These are phyloP conservation scores for Pugionium cornutum DNA, from an alignment of 345 rosid genomes.

Conservation along the genomic window DNA sequence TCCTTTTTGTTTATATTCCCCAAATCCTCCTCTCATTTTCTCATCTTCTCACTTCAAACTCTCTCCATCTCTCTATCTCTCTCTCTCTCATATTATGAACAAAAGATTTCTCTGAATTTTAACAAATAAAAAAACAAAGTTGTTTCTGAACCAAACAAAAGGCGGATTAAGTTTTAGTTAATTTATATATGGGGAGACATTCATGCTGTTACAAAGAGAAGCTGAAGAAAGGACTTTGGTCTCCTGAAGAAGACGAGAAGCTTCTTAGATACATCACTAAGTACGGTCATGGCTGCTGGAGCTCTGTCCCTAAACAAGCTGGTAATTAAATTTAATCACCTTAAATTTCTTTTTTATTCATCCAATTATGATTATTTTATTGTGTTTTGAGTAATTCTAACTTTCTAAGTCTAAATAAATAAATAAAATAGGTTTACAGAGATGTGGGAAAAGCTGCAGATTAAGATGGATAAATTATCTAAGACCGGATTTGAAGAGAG, in stretches of 20 bases:
- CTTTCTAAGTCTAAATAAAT: neutral
- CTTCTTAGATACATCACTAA: slow-evolving; percentile 83
- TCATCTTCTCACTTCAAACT: slow-evolving; percentile 43
- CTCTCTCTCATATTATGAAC: slow-evolving; percentile 33
- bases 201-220: slow-evolving; percentile 98
- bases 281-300: slow-evolving; percentile 97
- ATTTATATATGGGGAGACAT: slow-evolving; percentile 72
- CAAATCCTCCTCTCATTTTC: slow-evolving; percentile 45
- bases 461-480: slow-evolving; percentile 94
- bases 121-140: neutral
- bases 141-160: slow-evolving; percentile 2
- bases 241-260: slow-evolving; percentile 98
- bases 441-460: slow-evolving; percentile 99
- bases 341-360: neutral
- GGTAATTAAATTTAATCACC: slow-evolving; percentile 37
- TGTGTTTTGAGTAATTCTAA: neutral
- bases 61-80: slow-evolving; percentile 23
- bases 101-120: slow-evolving; percentile 22
- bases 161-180: no score
- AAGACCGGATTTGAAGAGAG: slow-evolving; percentile 97
- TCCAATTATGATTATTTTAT: neutral
- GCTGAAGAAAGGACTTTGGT: slow-evolving; percentile 98
- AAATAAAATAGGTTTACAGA: slow-evolving; percentile 63
- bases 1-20: slow-evolving; percentile 40
- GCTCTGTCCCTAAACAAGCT: slow-evolving; percentile 97